Base-by-base conservation (phyloP, 495 filamentous ascomycete genomes). In the Penicillium roqueforti region DNA sequence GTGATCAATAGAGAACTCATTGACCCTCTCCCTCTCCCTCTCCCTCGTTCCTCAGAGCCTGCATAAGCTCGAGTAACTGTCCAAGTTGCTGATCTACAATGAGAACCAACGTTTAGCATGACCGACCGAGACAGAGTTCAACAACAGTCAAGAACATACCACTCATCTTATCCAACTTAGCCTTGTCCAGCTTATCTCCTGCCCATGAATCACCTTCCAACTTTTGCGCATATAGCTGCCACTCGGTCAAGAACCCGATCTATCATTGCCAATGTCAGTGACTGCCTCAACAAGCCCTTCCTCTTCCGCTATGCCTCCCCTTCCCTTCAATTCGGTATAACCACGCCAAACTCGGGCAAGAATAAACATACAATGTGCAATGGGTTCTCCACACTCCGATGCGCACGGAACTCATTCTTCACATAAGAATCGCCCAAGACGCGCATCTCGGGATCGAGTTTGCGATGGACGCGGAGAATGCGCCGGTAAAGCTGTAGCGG, bases 211-310 rank as follows among this genome's bases (percentile, higher is more conserved):
- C 86, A 0, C 91, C 91, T 60, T 97, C 93, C 16, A 99, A 64
- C 58, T 86, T 81, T 68, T 98, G 92, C 9, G 89, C 92, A 63
- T 97, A 98, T 28, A 87, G 68, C 66, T 97, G 93, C 93, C 93
- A 98, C 71, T 97, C 91, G 0, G 88, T 92, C 60, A 97, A 76
- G 65, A 98, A 98, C 3, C 93, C 93, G 57, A 97, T 87, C 91
- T 95, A 50, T 23, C 20, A 50, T 41, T 20, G n/a, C 48, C n/a
- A 37, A 18, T 14, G 54, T 62, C 44, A 62, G 61, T 53, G 38
- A n/a, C 25, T 25, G 50, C 7, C 18, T 13, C 43, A 51, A 13
- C 18, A 40, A 28, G 31, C n/a, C 4, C 26, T 20, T 23, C 10
- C 19, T 11, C 20, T 22, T 50, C 36, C 51, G 23, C 19, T 32